Evolutionary conservation across 805 yeast genomes (phyloP).

Genomic region (Hermanozyma aechmeae): DNA sequence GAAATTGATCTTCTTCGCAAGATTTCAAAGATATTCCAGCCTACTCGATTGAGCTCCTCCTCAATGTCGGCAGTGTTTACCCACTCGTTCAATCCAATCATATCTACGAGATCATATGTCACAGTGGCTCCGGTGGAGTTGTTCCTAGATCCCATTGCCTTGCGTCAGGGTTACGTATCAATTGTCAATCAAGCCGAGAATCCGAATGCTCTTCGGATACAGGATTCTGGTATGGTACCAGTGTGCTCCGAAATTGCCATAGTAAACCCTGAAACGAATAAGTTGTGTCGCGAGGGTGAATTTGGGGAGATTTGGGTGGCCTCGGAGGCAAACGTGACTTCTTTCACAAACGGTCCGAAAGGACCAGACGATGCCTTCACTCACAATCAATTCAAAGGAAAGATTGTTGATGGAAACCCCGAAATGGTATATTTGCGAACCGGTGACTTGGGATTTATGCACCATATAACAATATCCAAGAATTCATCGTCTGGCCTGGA

Average conservation of each 20-base stretch:
- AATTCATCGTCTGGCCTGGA: constrained; percentile 15
- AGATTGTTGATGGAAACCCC: constrained; percentile 54
- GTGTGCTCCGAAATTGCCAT: constrained; percentile 89
- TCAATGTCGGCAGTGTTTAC: constrained; percentile 72
- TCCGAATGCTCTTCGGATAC: constrained; percentile 65
- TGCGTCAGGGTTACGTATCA: constrained; percentile 82
- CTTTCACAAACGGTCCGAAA: constrained; percentile 47
- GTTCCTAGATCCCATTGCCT: constrained; percentile 77
- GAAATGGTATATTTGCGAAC: constrained; percentile 69
- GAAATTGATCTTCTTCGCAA: constrained; percentile 47
- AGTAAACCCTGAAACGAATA: constrained; percentile 86
- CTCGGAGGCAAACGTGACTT: constrained; percentile 71
- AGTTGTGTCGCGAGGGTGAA: constrained; percentile 79
- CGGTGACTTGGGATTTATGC: constrained; percentile 91
- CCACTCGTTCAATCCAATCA: constrained; percentile 73
- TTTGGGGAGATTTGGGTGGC: constrained; percentile 96
- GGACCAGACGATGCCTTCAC: constrained; percentile 44
- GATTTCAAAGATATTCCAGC: constrained; percentile 53
- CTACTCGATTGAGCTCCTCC: constrained; percentile 55
- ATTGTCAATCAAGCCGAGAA: constrained; percentile 66
- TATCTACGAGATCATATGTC: constrained; percentile 78
- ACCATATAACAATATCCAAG: constrained; percentile 48
- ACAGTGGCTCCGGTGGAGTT: constrained; percentile 82
- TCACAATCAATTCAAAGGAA: constrained; percentile 48
- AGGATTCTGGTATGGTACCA: constrained; percentile 94